Percentiles rank a stretch among this genome's conserved stretches.
Evolutionary conservation across 148 eudicot genomes (phyloP).

Genomic region (Silene conica): DNA sequence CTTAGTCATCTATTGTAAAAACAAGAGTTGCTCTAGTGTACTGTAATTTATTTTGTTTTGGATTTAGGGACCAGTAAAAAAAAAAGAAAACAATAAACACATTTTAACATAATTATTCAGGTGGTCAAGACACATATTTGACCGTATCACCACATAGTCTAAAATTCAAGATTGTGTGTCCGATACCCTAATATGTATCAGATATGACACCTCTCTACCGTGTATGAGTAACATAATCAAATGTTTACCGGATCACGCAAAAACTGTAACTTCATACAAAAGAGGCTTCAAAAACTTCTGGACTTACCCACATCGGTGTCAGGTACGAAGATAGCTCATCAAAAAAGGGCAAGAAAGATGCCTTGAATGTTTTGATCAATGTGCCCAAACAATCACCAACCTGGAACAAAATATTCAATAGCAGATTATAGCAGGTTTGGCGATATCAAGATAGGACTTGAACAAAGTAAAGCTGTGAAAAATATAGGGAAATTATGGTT

Average conservation of each 20-base stretch:
- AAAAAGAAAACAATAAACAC: no score
- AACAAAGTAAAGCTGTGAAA: neutral
- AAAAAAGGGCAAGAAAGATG: constrained; percentile 43
- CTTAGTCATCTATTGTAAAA: no score
- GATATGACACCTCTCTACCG: no score
- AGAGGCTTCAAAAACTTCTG: neutral
- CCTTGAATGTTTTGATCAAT: constrained; percentile 41
- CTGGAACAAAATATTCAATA: constrained; percentile 18
- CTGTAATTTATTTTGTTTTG: no score
- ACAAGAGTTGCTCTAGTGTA: no score
- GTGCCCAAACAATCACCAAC: constrained; percentile 46
- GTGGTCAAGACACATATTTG: no score
- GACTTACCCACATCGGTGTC: constrained; percentile 47
- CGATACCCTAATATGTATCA: no score
- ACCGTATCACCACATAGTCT: no score
- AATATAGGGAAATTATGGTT: neutral
- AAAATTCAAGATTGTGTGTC: no score
- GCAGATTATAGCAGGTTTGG: neutral
- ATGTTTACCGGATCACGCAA: neutral
- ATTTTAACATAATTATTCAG: no score
- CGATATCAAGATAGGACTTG: neutral
- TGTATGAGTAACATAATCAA: neutral
- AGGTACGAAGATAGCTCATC: constrained; percentile 39
- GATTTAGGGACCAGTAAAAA: no score
- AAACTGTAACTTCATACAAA: neutral